Evolutionary conservation across 2,329 filamentous ascomycete species (phyloP).

Genomic region (Diaporthe citrichinensis): DNA sequence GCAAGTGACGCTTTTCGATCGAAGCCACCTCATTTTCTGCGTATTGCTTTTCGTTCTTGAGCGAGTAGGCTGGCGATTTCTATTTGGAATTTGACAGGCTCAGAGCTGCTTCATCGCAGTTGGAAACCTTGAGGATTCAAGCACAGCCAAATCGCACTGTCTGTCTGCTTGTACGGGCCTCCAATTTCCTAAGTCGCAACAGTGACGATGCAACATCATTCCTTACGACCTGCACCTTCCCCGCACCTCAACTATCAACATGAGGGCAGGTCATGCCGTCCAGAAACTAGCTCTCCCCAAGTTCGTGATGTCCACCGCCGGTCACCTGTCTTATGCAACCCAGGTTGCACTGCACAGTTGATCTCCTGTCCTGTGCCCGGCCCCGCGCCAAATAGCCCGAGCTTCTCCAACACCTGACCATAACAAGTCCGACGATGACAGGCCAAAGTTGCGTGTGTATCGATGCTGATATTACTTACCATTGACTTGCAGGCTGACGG

Average conservation of each 20-base stretch:
- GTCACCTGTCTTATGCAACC: conserved; percentile 10
- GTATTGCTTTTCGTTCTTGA: background rate
- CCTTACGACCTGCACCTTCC: conserved; percentile 9
- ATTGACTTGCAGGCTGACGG: background rate
- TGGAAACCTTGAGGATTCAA: background rate
- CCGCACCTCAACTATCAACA: conserved; percentile 1
- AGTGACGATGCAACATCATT: conserved; percentile 9
- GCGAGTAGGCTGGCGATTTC: too few species aligned
- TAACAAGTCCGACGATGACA: background rate
- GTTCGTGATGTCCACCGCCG: conserved; percentile 10
- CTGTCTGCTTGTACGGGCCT: too few species aligned
- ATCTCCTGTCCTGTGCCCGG: background rate
- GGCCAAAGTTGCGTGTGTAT: background rate
- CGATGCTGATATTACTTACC: background rate
- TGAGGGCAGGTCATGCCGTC: background rate
- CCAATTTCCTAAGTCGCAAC: background rate
- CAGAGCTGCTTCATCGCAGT: background rate
- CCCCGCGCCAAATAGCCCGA: background rate
- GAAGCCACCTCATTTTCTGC: conserved; percentile 4
- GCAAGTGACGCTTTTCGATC: background rate
- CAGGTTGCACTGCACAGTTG: conserved; percentile 25
- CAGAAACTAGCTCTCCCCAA: background rate
- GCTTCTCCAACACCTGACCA: conserved; percentile 2
- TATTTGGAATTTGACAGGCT: background rate
- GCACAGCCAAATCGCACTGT: background rate